A percentile compares a stretch with the other conserved stretches of the same genome.
Conservation (phyloP, 768 basidiomycete genomes). For the Boletus rubropictus region DNA sequence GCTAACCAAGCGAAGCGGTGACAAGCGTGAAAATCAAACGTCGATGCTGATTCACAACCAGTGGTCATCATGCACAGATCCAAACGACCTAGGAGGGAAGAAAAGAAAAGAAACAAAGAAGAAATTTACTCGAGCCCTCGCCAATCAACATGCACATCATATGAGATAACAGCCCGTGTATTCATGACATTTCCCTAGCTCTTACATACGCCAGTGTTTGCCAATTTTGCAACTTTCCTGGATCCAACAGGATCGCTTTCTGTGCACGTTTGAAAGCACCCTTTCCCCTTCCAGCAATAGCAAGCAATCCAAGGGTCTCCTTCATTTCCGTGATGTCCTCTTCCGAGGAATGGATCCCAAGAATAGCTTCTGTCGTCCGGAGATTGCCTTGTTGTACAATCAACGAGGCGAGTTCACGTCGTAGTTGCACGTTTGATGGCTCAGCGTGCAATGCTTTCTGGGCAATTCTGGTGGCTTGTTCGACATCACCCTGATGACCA, state of each 20-base stretch:
- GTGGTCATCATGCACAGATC: not conserved
- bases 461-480: constrained; percentile 45
- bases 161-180: constrained; percentile 4
- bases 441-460: constrained; percentile 55
- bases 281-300: constrained; percentile 36
- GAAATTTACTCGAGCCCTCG: not conserved
- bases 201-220: constrained; percentile 52
- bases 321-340: constrained; percentile 35
- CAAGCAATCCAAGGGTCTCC: constrained; percentile 44
- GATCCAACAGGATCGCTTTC: constrained; percentile 53
- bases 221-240: constrained; percentile 50
- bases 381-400: constrained; percentile 44
- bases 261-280: constrained; percentile 46
- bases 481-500: constrained; percentile 39
- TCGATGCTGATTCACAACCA: not conserved
- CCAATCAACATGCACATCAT: not conserved
- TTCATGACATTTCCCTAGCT: constrained; percentile 23
- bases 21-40: not conserved
- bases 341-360: constrained; percentile 30
- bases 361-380: constrained; percentile 42
- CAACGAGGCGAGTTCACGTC: constrained; percentile 52
- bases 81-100: not conserved
- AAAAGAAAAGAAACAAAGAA: not conserved
- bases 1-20: constrained; percentile 38
- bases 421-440: constrained; percentile 45